Evolutionary conservation across 2,329 filamentous ascomycete genomes (phyloP).

Genomic region (Colletotrichum graminicola): DNA sequence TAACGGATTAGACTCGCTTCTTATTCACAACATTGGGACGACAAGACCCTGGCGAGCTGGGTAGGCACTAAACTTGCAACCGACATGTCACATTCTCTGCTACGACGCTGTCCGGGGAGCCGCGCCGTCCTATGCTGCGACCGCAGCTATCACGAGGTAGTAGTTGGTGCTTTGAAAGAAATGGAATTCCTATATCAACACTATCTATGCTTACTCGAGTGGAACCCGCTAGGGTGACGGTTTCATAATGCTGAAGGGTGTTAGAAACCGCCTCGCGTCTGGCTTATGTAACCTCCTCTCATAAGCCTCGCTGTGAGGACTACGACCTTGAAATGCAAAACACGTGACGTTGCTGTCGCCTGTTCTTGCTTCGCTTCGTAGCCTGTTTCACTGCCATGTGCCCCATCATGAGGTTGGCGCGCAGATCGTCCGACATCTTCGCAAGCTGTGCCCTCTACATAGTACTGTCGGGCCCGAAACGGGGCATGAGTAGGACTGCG

Average conservation of each 20-base stretch:
- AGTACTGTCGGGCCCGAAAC: background rate
- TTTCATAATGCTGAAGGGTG: conserved; percentile 3
- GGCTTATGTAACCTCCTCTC: background rate
- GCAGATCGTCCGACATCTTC: background rate
- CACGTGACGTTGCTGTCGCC: background rate
- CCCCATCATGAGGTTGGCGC: background rate
- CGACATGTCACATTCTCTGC: background rate
- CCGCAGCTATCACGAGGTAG: background rate
- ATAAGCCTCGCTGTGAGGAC: too few species aligned
- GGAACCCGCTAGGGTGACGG: background rate
- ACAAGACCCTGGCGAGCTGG: background rate
- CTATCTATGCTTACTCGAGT: background rate
- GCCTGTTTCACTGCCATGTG: background rate
- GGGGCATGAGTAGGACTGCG: background rate
- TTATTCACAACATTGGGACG: background rate
- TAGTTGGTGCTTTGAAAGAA: background rate
- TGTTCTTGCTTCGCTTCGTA: background rate
- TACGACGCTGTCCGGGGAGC: background rate
- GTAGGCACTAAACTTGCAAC: too few species aligned
- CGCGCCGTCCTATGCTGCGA: background rate
- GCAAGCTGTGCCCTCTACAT: background rate
- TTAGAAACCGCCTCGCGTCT: background rate
- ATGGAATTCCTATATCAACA: too few species aligned
- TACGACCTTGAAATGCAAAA: background rate
- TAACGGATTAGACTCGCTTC: background rate